Evolutionary conservation across 345 rosid genomes (phyloP).

Genomic region (Dipteronia sinensis): DNA sequence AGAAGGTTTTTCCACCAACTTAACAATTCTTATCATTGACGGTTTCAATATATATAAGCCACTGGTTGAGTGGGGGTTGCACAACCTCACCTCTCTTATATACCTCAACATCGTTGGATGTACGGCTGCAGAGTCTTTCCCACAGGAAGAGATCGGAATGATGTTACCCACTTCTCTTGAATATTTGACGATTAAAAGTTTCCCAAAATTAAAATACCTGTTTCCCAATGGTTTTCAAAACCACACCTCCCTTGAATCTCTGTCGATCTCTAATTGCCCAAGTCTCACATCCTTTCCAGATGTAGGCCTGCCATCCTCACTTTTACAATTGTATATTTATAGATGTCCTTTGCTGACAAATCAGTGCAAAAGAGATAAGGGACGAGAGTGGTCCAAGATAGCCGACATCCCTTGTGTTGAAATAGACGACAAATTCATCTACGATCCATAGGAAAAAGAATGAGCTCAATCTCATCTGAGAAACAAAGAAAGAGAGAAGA

Average conservation of each 20-base stretch:
- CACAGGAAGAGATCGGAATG: too few species aligned
- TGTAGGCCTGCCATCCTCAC: constrained; percentile 9
- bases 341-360: constrained; percentile 16
- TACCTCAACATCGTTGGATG: too few species aligned
- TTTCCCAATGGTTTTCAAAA: constrained; percentile 18
- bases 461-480: not conserved
- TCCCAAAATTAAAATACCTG: constrained; percentile 18
- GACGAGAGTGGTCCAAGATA: too few species aligned
- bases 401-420: too few species aligned
- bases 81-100: too few species aligned
- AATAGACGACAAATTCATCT: too few species aligned
- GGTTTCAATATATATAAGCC: too few species aligned
- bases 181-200: not conserved
- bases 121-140: too few species aligned
- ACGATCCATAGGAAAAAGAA: not conserved
- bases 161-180: constrained; percentile 22
- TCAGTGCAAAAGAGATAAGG: constrained; percentile 19
- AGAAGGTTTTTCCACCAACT: constrained; percentile 2
- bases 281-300: constrained; percentile 21
- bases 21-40: not conserved
- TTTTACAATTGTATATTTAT: constrained; percentile 15
- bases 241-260: constrained; percentile 23
- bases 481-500: not conserved
- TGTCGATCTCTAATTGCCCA: constrained; percentile 15
- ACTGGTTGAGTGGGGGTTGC: too few species aligned